These are phyloP conservation scores for Polyporus tsugae DNA, from an alignment of 1,284 basidiomycete species.

Conservation along the genomic window DNA sequence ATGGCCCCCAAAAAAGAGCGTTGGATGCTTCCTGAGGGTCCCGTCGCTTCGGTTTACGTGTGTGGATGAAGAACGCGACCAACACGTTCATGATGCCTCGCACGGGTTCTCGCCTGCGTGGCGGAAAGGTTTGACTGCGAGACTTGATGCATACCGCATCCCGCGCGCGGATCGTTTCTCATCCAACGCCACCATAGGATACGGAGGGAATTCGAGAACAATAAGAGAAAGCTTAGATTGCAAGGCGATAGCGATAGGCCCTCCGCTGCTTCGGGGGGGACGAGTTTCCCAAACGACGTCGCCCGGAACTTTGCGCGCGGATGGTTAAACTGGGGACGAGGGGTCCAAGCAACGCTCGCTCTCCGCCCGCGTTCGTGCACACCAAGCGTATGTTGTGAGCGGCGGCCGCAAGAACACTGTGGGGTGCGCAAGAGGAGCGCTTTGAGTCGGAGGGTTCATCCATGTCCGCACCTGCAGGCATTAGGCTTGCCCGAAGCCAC, in stretches of 20 bases:
- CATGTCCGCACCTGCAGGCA: neutral
- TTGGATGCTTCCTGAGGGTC: neutral
- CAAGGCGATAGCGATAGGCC: neutral
- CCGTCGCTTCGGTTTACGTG: constrained; percentile 13
- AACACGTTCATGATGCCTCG: constrained; percentile 20
- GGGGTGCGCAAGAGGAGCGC: neutral
- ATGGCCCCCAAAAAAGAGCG: neutral
- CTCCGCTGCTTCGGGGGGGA: neutral
- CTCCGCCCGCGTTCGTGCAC: neutral
- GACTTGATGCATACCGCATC: neutral
- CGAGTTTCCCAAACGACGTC: neutral
- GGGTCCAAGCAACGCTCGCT: neutral
- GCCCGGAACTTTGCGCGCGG: neutral
- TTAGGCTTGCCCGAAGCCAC: constrained; percentile 3
- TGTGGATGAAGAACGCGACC: constrained; percentile 7
- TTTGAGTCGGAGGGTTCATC: neutral
- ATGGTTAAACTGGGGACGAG: neutral
- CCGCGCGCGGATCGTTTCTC: neutral
- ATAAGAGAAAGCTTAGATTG: neutral
- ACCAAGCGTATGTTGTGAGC: neutral
- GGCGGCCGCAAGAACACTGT: neutral
- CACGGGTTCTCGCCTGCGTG: neutral
- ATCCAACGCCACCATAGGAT: neutral
- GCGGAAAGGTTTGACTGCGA: neutral
- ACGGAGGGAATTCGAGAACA: neutral